These are phyloP conservation scores for Boletus pseudo-olivaceus DNA, from an alignment of 768 basidiomycete genomes.

Conservation along the genomic window DNA sequence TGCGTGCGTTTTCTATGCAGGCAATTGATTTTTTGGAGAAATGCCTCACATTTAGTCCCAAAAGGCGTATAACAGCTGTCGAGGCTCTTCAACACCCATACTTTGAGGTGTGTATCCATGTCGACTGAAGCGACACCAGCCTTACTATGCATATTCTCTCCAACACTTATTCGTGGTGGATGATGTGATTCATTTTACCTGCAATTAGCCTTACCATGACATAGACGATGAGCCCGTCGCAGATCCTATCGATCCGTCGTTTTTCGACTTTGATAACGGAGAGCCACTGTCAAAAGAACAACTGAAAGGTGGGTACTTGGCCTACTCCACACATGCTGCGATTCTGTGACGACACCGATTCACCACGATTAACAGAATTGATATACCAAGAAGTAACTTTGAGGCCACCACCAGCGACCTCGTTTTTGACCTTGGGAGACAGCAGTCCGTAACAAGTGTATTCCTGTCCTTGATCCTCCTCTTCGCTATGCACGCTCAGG, in stretches of 20 bases:
- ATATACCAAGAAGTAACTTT: conserved; percentile 51
- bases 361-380: conserved; percentile 25
- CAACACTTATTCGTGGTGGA: not conserved
- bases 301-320: conserved; percentile 51
- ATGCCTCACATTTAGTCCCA: conserved; percentile 82
- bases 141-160: not conserved
- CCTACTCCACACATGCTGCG: not conserved
- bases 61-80: conserved; percentile 81
- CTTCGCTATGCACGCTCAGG: not conserved
- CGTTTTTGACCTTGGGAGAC: conserved; percentile 18
- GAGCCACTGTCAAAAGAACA: conserved; percentile 60
- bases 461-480: not conserved
- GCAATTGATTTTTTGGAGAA: conserved; percentile 78
- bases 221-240: conserved; percentile 86
- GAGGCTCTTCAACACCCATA: conserved; percentile 90
- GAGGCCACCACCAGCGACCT: conserved; percentile 9
- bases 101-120: conserved; percentile 53
- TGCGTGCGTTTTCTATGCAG: conserved; percentile 25
- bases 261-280: conserved; percentile 82
- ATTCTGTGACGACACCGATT: not conserved
- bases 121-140: not conserved
- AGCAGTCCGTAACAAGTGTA: conserved; percentile 3
- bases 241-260: conserved; percentile 65
- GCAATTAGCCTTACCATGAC: conserved; percentile 76
- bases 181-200: not conserved